Evolutionary conservation across 1,139 yeast genomes (phyloP), one percentile per base, ranked within the genome.

Genomic region (Barnettozyma hawaiiensis): DNA sequence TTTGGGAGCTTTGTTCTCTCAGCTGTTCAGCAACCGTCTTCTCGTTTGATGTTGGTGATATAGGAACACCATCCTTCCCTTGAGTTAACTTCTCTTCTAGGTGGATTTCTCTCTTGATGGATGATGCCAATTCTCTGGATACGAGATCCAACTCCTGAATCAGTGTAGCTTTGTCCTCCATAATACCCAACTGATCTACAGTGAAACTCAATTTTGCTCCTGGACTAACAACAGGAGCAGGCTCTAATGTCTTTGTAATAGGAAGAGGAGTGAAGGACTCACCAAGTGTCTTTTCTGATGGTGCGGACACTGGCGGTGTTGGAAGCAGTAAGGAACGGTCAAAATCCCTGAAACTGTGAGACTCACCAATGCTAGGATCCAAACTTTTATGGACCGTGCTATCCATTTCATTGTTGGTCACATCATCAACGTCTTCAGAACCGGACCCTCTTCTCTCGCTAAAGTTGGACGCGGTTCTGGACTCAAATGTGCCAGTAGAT

Each of bases 121-220:
- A 79, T 19, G 78, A 75, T 0, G 89, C 90, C 40, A 84, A 67
- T 55, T 84, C 94, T 18, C 76, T 73, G 2, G 90, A 80, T 1
- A 84, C 81, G 28, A 81, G 58, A 47, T 81, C 82, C 39, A 84
- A 62, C 57, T 84, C 92, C 47, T 73, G 71, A 52, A 81, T 66
- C 35, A 84, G 61, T 27, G 72, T 75, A 40, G 69, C 71, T 48
- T 79, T 81, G 42, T 82, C 76, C 32, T 69, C 74, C 67, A 83
- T 69, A 4, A 82, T 66, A 2, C 81, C 79, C 48, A 81, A 59
- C 50, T 83, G 87, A 29, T 78, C 84, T 37, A 77, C 72, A 4
- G 78, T 68, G 43, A 81, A 71, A 4, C 54, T 56, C 28, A 67
- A 49, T 14, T 8, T 15, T 19, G 14, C 18, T 11, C 20, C 5